Evolutionary conservation across 1,284 basidiomycete genomes (phyloP).

Genomic region (Ganoderma lingzhi): DNA sequence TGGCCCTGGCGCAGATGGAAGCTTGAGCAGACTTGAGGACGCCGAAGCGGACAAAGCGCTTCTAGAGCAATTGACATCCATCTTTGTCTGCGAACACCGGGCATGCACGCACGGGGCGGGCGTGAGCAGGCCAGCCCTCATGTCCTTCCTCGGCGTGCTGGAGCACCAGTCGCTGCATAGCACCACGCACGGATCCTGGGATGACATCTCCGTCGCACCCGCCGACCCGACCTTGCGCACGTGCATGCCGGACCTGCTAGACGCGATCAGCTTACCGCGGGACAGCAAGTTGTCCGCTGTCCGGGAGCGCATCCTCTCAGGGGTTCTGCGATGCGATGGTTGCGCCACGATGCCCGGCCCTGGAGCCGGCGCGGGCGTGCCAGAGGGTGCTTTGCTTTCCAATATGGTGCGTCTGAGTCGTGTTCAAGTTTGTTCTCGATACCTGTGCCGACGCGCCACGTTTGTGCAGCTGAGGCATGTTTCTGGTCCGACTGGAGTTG

Average conservation of each 20-base stretch:
- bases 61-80: not conserved
- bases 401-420: not conserved
- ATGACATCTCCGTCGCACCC: not conserved
- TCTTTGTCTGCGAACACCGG: not conserved
- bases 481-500: not conserved
- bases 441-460: not conserved
- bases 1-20: too few relatives aligned
- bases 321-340: not conserved
- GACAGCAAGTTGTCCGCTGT: not conserved
- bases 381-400: not conserved
- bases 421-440: not conserved
- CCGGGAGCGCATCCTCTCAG: not conserved
- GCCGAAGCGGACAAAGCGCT: not conserved
- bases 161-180: not conserved
- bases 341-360: not conserved
- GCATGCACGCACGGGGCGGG: not conserved
- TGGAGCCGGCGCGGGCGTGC: not conserved
- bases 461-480: not conserved
- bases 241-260: not conserved
- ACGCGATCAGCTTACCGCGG: conserved; percentile 1
- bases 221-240: not conserved
- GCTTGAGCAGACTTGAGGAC: not conserved
- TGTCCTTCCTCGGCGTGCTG: conserved; percentile 4
- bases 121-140: not conserved
- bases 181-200: not conserved